Percentiles rank a stretch among this genome's conserved stretches.
phyloP scores from a whole-genome alignment of 2,329 filamentous ascomycete species.

The Pseudocercospora macadamiae region DNA sequence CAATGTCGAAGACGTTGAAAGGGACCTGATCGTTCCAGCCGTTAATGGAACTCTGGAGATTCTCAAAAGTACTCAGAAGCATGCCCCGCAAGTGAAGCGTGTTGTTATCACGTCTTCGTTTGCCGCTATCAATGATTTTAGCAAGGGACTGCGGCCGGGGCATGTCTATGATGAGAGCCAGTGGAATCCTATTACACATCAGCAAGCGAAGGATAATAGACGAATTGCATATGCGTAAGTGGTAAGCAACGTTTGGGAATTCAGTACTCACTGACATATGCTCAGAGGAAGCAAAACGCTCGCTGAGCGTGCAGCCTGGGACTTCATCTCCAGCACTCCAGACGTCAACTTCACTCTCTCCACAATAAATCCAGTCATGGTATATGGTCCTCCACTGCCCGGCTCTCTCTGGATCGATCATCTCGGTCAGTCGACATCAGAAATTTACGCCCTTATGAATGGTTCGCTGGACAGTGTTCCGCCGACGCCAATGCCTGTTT shows the following conservation, averaged over 20 bases:
- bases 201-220: background rate
- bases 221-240: constrained; percentile 9
- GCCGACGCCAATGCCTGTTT: constrained; percentile 4
- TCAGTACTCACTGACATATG: background rate
- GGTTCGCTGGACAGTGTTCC: background rate
- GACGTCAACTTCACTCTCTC: constrained; percentile 28
- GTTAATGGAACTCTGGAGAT: constrained; percentile 32
- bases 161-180: constrained; percentile 8
- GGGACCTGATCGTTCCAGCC: constrained; percentile 32
- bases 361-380: constrained; percentile 33
- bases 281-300: constrained; percentile 29
- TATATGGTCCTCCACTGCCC: constrained; percentile 13
- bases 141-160: background rate
- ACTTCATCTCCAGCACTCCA: constrained; percentile 23
- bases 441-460: constrained; percentile 8
- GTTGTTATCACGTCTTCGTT: constrained; percentile 35
- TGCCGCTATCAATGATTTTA: constrained; percentile 12
- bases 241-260: too few relatives aligned
- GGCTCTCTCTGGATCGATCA: background rate
- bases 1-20: constrained; percentile 17
- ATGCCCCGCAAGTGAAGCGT: constrained; percentile 29
- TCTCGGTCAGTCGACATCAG: constrained; percentile 1
- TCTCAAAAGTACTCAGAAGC: constrained; percentile 26
- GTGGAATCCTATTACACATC: constrained; percentile 8
- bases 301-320: constrained; percentile 33